Evolutionary conservation across 169 alveolate genomes (phyloP).

Genomic region (Plasmodium chabaudi): DNA sequence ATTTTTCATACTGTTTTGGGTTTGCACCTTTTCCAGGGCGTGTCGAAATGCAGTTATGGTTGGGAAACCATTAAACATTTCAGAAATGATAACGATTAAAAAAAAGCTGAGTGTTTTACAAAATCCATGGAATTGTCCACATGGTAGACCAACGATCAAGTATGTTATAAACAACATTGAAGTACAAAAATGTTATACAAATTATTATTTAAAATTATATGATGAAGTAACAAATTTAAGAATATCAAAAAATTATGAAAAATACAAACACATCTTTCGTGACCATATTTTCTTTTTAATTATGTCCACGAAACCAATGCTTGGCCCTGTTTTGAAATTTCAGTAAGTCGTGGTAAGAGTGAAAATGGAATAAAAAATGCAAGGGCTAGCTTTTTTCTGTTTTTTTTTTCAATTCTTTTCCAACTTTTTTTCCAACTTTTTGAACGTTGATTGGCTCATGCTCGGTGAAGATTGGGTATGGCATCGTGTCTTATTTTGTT

Average conservation of each 20-base stretch:
- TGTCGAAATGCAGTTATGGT: slow-evolving; percentile 97
- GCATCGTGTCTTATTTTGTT: too few relatives aligned
- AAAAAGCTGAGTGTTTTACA: slow-evolving; percentile 89
- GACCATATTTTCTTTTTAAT: slow-evolving; percentile 63
- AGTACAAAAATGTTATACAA: slow-evolving; percentile 39
- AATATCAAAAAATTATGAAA: slow-evolving; percentile 38
- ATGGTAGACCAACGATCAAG: slow-evolving; percentile 99
- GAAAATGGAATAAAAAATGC: not conserved
- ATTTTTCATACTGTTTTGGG: slow-evolving; percentile 68
- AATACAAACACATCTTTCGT: slow-evolving; percentile 50
- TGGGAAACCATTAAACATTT: slow-evolving; percentile 92
- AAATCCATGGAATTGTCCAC: slow-evolving; percentile 99
- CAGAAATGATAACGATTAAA: slow-evolving; percentile 92
- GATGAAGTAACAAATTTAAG: slow-evolving; percentile 59
- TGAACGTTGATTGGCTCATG: too few relatives aligned
- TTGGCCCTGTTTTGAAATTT: slow-evolving; percentile 59
- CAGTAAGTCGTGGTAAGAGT: not conserved
- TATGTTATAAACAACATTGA: slow-evolving; percentile 73
- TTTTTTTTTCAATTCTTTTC: not conserved
- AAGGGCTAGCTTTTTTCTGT: too few relatives aligned
- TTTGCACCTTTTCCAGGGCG: slow-evolving; percentile 88
- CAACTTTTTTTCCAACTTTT: too few relatives aligned
- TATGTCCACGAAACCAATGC: slow-evolving; percentile 59
- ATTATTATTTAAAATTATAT: slow-evolving; percentile 54
- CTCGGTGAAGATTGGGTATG: too few relatives aligned